Evolutionary conservation across 352 stramenopile genomes (phyloP), one percentile per base, ranked within the genome.

Genomic region (Aphanomyces stellatus): DNA sequence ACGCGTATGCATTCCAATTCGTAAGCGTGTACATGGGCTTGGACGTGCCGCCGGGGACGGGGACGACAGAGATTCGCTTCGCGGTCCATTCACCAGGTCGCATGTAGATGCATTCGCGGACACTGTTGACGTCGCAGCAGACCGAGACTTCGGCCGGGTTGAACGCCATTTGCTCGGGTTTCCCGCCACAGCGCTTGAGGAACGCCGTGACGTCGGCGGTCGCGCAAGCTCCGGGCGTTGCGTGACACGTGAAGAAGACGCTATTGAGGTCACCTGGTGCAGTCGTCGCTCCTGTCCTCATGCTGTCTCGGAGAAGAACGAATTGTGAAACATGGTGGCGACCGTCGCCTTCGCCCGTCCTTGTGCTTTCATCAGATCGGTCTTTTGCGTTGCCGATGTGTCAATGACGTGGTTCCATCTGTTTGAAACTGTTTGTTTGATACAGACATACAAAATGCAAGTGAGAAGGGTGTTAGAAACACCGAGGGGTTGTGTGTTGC

Each of bases 61-160:
- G 49, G 27, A 57, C 30, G 49, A 57, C n/a, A 15, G 49, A 57
- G 35, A 51, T 51, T 24, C 33, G 55, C 34, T n/a, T 43, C 2
- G 22, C 35, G 24, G 22, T 42, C 30, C 53, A 46, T 11, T 42
- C 34, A 30, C 1, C 34, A 11, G 22, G 25, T 49, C n/a, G n/a
- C 25, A 35, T 51, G 55, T 64, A 64, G 19, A 64, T 17, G 40
- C 55, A 64, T 31, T 64, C 33, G 11, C 55, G 55, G 6, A 46
- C 55, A 25, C 19, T 51, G n/a, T 22, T 30, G 6, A 24, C 30
- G 25, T 57, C 49, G 35, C 55, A 64, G 55, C 55, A 64, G n/a
- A 35, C 55, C 11, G 31, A 51, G 24, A 24, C 15, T 11, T 43
- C 55, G 7, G 55, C 28, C 24, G 49, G 5, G 55, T 25, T 46